Conservation (phyloP, 176 grass and related monocot genomes). For the Bonia amplexicaulis region DNA sequence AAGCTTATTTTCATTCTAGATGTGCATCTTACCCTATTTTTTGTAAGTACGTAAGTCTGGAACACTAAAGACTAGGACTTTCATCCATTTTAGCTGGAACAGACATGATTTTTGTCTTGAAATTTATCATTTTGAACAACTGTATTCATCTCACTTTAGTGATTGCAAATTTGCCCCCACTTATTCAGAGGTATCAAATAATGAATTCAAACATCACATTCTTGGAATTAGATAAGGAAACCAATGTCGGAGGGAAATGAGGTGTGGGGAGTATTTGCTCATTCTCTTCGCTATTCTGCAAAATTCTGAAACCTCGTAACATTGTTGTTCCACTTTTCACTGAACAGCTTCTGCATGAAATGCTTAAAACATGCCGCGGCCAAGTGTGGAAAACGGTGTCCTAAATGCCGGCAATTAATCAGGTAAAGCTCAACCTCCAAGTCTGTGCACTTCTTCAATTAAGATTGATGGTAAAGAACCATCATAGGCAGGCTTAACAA, state of each 20-base stretch:
- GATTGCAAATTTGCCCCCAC: not conserved
- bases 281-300: not conserved
- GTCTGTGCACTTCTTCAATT: not conserved
- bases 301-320: not conserved
- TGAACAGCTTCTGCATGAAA: slow-evolving; percentile 85
- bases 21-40: not conserved
- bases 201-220: not conserved
- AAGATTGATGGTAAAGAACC: not conserved
- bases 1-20: not conserved
- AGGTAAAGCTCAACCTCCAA: slow-evolving; percentile 41
- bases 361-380: slow-evolving; percentile 64
- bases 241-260: not conserved
- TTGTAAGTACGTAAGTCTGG: not conserved
- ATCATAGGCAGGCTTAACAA: not conserved
- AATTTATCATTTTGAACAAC: not conserved
- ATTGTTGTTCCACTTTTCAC: not conserved
- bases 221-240: not conserved
- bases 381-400: slow-evolving; percentile 83
- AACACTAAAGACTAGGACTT: not conserved
- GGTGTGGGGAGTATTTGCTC: not conserved
- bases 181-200: not conserved
- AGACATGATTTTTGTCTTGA: not conserved
- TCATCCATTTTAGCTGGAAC: not conserved
- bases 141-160: not conserved
- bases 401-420: slow-evolving; percentile 82